Percentiles rank a stretch among this genome's conserved stretches.
These are phyloP conservation scores for Novymonas esmeraldas DNA, from an alignment of 208 protist species.

Conservation along the genomic window DNA sequence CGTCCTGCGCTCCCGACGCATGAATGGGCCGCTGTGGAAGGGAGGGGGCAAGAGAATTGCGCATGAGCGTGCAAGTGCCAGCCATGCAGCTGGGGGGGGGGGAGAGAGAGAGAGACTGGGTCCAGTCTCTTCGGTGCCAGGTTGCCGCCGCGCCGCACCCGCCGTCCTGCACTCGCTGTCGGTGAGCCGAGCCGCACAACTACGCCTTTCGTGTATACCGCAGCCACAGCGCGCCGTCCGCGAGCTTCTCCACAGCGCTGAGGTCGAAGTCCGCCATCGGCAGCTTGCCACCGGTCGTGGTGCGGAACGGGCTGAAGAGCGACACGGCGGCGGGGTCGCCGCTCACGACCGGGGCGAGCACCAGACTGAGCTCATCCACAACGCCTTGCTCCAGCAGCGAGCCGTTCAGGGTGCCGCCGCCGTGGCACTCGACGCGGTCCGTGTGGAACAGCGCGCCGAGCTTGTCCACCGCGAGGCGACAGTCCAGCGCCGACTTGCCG, in stretches of 20 bases:
- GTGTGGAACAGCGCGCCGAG: slow-evolving; percentile 19
- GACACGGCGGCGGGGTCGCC: slow-evolving; percentile 12
- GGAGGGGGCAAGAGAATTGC: no score
- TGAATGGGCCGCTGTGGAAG: no score
- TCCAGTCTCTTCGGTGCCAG: no score
- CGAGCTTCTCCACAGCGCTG: slow-evolving; percentile 22
- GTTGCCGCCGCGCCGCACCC: no score
- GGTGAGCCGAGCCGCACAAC: no score
- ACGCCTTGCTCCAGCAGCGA: slow-evolving; percentile 21
- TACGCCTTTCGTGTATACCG: slow-evolving; percentile 15
- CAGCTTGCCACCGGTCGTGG: slow-evolving; percentile 11
- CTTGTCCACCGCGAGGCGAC: slow-evolving; percentile 14
- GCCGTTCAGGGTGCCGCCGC: slow-evolving; percentile 23
- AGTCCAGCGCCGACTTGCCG: slow-evolving; percentile 29
- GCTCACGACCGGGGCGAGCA: slow-evolving; percentile 15
- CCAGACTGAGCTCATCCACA: slow-evolving; percentile 19
- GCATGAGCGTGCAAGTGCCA: no score
- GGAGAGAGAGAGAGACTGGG: no score
- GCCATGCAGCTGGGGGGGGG: no score
- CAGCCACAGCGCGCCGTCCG: slow-evolving; percentile 27
- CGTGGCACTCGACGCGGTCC: slow-evolving; percentile 19
- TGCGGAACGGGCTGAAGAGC: slow-evolving; percentile 18
- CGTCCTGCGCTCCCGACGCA: no score
- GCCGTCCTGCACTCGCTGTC: no score
- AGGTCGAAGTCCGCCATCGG: slow-evolving; percentile 9